Evolutionary conservation across 257 asterid genomes (phyloP), one percentile per base, ranked within the genome.

Genomic region (Nicotiana sylvestris): DNA sequence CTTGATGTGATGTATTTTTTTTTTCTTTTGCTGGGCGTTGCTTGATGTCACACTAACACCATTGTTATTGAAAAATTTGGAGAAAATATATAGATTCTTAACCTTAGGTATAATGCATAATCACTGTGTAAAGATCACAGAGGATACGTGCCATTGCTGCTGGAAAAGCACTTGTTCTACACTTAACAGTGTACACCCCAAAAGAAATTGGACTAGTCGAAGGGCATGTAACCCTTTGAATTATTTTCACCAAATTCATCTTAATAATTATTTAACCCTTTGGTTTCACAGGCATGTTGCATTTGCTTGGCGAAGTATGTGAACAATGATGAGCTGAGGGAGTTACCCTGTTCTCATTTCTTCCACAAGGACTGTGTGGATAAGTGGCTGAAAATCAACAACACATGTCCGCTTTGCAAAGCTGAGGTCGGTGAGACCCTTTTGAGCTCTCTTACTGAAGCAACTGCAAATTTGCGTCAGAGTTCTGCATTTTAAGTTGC

Each of bases 291-390:
- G 99, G 95, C 90, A 77, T 96, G 99, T 83, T 96, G 99, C 86
- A 93, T 96, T 89, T 96, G 99, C 92, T 87, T 96, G 85, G 92
- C 95, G 2, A 91, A 93, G 82, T 96, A 96, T 79, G 95, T 83
- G 65, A 90, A 96, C 91, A 92, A 94, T 32, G 99, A 94, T 49
- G 98, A 96, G 81, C 93, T 96, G 58, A 92, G 93, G 53, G 99
- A 94, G 87, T 82, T 96, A 76, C 95, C 97, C 4, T 96, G 99
- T 86, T 81, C 91, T 56, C 99, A 96, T 88, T 92, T 92, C 91
- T 91, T 96, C 81, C 98, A 94, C 96, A 94, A 91, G 87, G 98
- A 94, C 56, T 96, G 99, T 30, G 97, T 96, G 6, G 99, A 94
- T 82, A 94, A 96, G 86, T 96, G 99, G 99, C 91, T 96, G 83